These are phyloP conservation scores for Xylaria nigripes DNA, from an alignment of 495 filamentous ascomycete genomes.

Conservation along the genomic window DNA sequence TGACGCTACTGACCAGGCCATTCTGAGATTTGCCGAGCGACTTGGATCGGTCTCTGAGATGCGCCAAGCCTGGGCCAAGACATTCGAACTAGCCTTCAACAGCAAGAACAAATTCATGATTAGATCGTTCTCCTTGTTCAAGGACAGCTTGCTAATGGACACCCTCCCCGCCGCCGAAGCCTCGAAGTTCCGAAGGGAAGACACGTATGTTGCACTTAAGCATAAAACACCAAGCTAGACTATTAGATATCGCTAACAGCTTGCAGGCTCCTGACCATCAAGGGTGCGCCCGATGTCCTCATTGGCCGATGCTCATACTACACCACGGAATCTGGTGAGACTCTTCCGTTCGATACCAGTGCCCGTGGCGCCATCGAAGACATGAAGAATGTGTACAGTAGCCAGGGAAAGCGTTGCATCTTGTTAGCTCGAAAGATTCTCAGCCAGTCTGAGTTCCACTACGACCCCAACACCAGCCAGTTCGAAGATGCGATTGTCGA, in stretches of 20 bases:
- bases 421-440: slow-evolving; percentile 54
- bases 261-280: slow-evolving; percentile 46
- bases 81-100: slow-evolving; percentile 65
- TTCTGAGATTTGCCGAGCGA: slow-evolving; percentile 57
- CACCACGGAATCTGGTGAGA: slow-evolving; percentile 39
- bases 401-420: slow-evolving; percentile 56
- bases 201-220: slow-evolving; percentile 29
- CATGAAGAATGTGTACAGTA: slow-evolving; percentile 54
- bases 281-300: slow-evolving; percentile 57
- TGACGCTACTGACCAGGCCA: slow-evolving; percentile 65
- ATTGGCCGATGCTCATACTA: slow-evolving; percentile 47
- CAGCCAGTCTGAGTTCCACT: slow-evolving; percentile 25
- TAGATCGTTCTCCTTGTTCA: slow-evolving; percentile 30
- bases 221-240: neutral
- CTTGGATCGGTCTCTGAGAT: slow-evolving; percentile 44
- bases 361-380: slow-evolving; percentile 37
- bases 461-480: slow-evolving; percentile 30
- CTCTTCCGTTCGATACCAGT: slow-evolving; percentile 31
- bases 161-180: slow-evolving; percentile 32
- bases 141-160: slow-evolving; percentile 28
- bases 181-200: slow-evolving; percentile 29
- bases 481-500: slow-evolving; percentile 47
- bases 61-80: slow-evolving; percentile 44
- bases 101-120: slow-evolving; percentile 76
- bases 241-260: neutral